phyloP scores from a whole-genome alignment of 2,329 filamentous ascomycete genomes.

The Hymenotorrendiella dingleyae region DNA sequence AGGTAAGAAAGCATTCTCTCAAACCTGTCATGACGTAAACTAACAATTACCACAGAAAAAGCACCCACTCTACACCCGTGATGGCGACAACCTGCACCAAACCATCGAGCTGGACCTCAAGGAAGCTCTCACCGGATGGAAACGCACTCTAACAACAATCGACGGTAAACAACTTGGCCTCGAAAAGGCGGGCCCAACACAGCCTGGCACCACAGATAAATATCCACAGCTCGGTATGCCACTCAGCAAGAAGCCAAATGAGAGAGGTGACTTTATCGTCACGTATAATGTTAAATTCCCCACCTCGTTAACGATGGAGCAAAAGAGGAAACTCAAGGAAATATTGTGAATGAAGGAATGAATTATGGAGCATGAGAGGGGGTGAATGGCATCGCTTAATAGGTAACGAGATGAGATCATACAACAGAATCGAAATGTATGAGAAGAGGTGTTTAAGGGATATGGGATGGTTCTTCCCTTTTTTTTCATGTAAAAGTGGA shows the following conservation, averaged over 20 bases:
- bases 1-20: slow-evolving; percentile 53
- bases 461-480: too few species aligned
- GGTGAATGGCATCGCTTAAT: too few species aligned
- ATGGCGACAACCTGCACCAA: slow-evolving; percentile 80
- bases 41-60: slow-evolving; percentile 62
- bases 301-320: slow-evolving; percentile 62
- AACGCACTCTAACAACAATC: slow-evolving; percentile 84
- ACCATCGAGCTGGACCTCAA: slow-evolving; percentile 80
- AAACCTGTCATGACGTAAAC: slow-evolving; percentile 17
- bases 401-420: too few species aligned
- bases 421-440: too few species aligned
- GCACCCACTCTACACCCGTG: slow-evolving; percentile 76
- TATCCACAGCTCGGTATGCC: slow-evolving; percentile 93
- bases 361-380: too few species aligned
- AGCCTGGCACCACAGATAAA: slow-evolving; percentile 72
- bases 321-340: slow-evolving; percentile 76
- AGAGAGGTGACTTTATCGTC: slow-evolving; percentile 83
- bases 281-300: slow-evolving; percentile 94
- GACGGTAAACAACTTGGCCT: slow-evolving; percentile 81
- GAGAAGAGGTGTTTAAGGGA: too few species aligned
- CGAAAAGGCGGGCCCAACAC: slow-evolving; percentile 76
- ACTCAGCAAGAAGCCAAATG: slow-evolving; percentile 78
- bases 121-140: slow-evolving; percentile 93
- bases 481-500: too few species aligned
- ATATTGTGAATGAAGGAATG: too few species aligned